These are phyloP conservation scores for Ricinus communis DNA, from an alignment of 345 rosid genomes.

Conservation along the genomic window DNA sequence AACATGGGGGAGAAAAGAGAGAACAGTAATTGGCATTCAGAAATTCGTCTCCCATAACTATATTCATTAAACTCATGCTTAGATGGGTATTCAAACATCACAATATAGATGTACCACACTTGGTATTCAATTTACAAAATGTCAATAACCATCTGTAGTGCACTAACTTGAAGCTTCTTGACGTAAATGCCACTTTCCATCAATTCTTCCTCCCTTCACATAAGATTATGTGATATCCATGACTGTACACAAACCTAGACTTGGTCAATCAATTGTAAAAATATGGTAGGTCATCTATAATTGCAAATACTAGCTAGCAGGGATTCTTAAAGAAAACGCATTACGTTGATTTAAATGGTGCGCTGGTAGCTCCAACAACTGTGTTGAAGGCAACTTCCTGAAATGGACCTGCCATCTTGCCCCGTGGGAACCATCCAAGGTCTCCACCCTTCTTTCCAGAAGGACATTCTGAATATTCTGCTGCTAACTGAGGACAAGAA, in stretches of 20 bases:
- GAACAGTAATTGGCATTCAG: not conserved
- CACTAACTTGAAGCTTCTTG: not conserved
- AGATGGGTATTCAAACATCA: slow-evolving; percentile 3
- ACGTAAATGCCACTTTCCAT: too few relatives aligned
- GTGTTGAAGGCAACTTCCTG: slow-evolving; percentile 91
- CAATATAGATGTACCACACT: not conserved
- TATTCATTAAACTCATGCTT: slow-evolving; percentile 3
- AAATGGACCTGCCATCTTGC: slow-evolving; percentile 98
- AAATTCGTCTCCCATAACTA: not conserved
- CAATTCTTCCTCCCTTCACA: slow-evolving; percentile 88
- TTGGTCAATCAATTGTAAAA: not conserved
- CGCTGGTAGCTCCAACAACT: slow-evolving; percentile 79
- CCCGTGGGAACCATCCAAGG: slow-evolving; percentile 98
- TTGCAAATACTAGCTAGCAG: not conserved
- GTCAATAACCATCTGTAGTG: not conserved
- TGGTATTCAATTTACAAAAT: not conserved
- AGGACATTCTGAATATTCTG: slow-evolving; percentile 92
- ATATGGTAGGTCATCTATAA: not conserved
- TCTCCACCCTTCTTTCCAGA: slow-evolving; percentile 99
- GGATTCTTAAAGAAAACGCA: not conserved
- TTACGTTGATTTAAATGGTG: slow-evolving; percentile 96
- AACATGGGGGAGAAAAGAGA: not conserved
- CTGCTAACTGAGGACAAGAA: slow-evolving; percentile 56
- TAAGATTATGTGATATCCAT: slow-evolving; percentile 84
- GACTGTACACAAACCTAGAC: slow-evolving; percentile 45